Conservation (phyloP, 163 green algal species). For the Coccomyxa subellipsoidea region DNA sequence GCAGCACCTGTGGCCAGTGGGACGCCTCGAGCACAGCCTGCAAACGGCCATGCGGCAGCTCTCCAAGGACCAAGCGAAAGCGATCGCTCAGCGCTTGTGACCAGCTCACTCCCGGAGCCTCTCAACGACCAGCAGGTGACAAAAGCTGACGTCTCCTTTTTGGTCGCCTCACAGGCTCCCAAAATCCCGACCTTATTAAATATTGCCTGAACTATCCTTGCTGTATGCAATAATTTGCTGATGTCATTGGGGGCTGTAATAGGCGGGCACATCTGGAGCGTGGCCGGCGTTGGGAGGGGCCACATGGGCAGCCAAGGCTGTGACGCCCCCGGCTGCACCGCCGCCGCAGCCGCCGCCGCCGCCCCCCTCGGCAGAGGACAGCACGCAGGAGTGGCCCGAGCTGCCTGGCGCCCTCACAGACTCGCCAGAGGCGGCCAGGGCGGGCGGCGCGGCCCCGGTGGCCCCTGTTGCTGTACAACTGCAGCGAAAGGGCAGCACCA, state of each 20-base stretch:
- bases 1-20: not conserved
- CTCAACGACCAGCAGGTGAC: not conserved
- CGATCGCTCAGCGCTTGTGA: not conserved
- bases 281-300: slow-evolving; percentile 1
- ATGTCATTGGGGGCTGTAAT: not conserved
- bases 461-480: not conserved
- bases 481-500: slow-evolving; percentile 8
- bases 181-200: not conserved
- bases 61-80: not conserved
- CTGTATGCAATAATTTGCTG: no score
- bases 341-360: not conserved
- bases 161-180: no score
- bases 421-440: not conserved
- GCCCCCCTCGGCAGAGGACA: slow-evolving; percentile 11
- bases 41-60: not conserved
- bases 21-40: not conserved
- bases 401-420: not conserved
- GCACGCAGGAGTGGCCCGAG: slow-evolving; percentile 14
- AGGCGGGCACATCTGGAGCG: not conserved
- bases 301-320: slow-evolving; percentile 19
- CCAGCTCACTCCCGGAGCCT: not conserved
- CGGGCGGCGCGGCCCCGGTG: not conserved
- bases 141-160: not conserved
- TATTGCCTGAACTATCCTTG: not conserved
- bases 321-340: not conserved